These are phyloP conservation scores for Leucosporidium creatinivorum DNA, from an alignment of 768 basidiomycete genomes.

Conservation along the genomic window DNA sequence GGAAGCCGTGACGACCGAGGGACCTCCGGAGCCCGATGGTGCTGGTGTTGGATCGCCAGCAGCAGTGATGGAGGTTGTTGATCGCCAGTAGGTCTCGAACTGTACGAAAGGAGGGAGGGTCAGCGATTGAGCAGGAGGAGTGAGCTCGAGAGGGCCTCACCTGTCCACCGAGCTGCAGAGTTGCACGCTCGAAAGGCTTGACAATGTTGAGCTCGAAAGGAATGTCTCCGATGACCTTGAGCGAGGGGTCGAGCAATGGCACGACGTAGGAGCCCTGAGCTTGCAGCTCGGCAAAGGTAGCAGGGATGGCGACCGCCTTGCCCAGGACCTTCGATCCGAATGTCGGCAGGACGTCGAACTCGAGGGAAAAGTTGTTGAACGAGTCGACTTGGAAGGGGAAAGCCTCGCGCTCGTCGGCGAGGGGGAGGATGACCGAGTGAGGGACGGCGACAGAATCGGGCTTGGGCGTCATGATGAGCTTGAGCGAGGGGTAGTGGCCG, in stretches of 20 bases:
- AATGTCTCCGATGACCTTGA: conserved; percentile 92
- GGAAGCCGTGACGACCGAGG: conserved; percentile 60
- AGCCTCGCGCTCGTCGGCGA: conserved; percentile 58
- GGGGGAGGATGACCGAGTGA: conserved; percentile 79
- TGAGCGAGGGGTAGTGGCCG: conserved; percentile 56
- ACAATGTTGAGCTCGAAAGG: conserved; percentile 80
- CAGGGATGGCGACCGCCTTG: conserved; percentile 75
- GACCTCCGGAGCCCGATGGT: conserved; percentile 3
- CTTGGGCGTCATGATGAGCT: conserved; percentile 87
- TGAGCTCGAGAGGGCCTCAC: no score
- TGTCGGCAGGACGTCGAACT: conserved; percentile 92
- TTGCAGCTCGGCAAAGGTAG: conserved; percentile 56
- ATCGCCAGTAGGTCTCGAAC: conserved; percentile 99
- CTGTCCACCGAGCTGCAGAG: conserved; percentile 86
- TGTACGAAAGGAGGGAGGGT: neutral
- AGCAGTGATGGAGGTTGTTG: conserved; percentile 48
- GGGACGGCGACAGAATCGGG: conserved; percentile 75
- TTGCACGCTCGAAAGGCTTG: conserved; percentile 82
- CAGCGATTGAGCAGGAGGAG: no score
- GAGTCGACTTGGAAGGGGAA: conserved; percentile 81
- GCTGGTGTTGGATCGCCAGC: conserved; percentile 31
- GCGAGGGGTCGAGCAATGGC: conserved; percentile 82
- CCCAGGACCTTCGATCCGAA: conserved; percentile 97
- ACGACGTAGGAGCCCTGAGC: conserved; percentile 42
- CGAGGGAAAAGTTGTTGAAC: conserved; percentile 64